phyloP scores from a whole-genome alignment of 805 yeast species.

The Starmerella bombi region DNA sequence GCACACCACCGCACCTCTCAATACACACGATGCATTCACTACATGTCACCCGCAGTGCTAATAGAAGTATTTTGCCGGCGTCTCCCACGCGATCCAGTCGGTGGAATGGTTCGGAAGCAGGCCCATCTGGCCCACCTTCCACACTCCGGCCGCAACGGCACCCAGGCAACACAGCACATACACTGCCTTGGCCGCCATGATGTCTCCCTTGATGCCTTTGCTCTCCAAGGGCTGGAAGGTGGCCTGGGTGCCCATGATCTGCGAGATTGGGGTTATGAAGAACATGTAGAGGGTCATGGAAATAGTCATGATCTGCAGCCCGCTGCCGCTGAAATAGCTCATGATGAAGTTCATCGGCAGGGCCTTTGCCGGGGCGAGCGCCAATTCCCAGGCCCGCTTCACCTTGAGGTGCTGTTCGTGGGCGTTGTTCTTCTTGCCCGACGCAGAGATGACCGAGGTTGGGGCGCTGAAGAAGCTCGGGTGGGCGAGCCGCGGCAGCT shows the following conservation, averaged over 20 bases:
- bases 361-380: constrained; percentile 65
- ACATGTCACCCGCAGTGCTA: no score
- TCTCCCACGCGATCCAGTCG: constrained; percentile 89
- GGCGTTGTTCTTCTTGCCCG: constrained; percentile 6
- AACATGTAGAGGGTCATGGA: constrained; percentile 80
- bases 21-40: no score
- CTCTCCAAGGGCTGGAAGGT: constrained; percentile 37
- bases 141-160: constrained; percentile 60
- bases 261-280: constrained; percentile 54
- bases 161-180: constrained; percentile 38
- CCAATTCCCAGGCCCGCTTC: constrained; percentile 75
- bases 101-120: constrained; percentile 72
- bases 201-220: constrained; percentile 20
- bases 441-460: neutral
- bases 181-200: constrained; percentile 34
- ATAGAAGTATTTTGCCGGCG: constrained; percentile 24
- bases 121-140: constrained; percentile 81
- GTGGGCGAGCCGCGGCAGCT: constrained; percentile 6
- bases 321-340: constrained; percentile 87
- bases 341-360: constrained; percentile 84
- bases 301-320: constrained; percentile 79
- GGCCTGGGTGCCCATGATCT: constrained; percentile 44
- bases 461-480: constrained; percentile 7
- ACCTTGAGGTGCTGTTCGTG: constrained; percentile 24
- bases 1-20: no score